These are phyloP conservation scores for Podaxis mareebaensis DNA, from an alignment of 768 basidiomycete genomes.

Conservation along the genomic window DNA sequence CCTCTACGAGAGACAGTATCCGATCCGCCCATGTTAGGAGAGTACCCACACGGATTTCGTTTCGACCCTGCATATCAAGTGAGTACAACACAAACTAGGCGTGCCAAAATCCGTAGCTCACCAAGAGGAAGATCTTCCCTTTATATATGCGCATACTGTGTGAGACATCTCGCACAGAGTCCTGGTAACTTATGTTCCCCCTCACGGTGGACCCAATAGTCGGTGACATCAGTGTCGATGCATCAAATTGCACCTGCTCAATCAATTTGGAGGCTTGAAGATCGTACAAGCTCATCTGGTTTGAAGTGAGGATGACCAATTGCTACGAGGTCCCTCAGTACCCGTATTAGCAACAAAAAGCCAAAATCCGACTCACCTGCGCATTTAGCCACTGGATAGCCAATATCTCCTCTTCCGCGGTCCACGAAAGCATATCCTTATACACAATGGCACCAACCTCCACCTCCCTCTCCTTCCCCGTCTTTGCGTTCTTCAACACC, in stretches of 20 bases:
- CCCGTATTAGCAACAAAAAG: not conserved
- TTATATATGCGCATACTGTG: conserved; percentile 84
- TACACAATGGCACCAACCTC: conserved; percentile 69
- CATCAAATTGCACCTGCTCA: conserved; percentile 62
- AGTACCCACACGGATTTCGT: conserved; percentile 76
- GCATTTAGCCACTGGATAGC: conserved; percentile 87
- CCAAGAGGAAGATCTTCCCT: conserved; percentile 88
- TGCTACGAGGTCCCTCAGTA: conserved; percentile 46
- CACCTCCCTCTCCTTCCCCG: conserved; percentile 57
- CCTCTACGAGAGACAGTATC: conserved; percentile 78
- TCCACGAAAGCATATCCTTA: conserved; percentile 61
- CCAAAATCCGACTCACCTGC: conserved; percentile 60
- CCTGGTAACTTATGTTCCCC: conserved; percentile 47
- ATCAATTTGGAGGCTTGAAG: conserved; percentile 53
- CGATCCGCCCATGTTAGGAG: conserved; percentile 95
- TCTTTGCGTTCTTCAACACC: conserved; percentile 48
- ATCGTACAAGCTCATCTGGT: conserved; percentile 72
- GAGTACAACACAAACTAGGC: conserved; percentile 12
- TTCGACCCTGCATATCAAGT: conserved; percentile 47
- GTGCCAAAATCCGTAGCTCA: conserved; percentile 39
- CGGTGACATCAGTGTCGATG: conserved; percentile 55
- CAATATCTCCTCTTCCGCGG: conserved; percentile 60
- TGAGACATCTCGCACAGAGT: conserved; percentile 53
- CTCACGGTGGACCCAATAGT: conserved; percentile 46
- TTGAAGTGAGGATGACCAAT: conserved; percentile 60